phyloP scores from a whole-genome alignment of 1,284 basidiomycete genomes.

The Lignosus rhinocerotis region DNA sequence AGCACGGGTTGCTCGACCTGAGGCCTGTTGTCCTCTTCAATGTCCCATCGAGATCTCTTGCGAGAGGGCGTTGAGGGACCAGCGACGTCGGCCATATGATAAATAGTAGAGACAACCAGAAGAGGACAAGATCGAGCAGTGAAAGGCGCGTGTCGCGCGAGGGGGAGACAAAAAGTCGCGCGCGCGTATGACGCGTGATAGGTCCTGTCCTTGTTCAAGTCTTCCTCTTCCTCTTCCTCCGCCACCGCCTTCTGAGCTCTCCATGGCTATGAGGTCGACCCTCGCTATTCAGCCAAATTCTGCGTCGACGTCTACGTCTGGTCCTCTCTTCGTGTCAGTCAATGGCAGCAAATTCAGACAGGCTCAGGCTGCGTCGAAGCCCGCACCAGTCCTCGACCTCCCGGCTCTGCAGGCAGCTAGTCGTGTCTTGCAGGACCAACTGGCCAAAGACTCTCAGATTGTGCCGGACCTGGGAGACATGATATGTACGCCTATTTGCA shows the following conservation, averaged over 20 bases:
- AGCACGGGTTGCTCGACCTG: conserved; percentile 23
- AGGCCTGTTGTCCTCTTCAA: conserved; percentile 42
- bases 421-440: conserved; percentile 63
- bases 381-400: conserved; percentile 53
- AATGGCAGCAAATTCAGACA: conserved; percentile 23
- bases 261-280: conserved; percentile 19
- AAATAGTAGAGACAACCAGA: background rate
- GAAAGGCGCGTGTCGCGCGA: conserved; percentile 10
- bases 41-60: conserved; percentile 76
- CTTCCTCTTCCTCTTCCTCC: conserved; percentile 9
- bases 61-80: conserved; percentile 44
- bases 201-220: conserved; percentile 21
- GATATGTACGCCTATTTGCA: conserved; percentile 43
- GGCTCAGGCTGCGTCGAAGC: conserved; percentile 26
- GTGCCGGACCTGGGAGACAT: conserved; percentile 75
- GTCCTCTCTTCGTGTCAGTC: conserved; percentile 14
- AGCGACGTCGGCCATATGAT: conserved; percentile 22
- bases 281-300: conserved; percentile 16
- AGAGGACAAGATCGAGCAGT: conserved; percentile 2
- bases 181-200: conserved; percentile 24
- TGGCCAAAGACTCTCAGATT: conserved; percentile 68
- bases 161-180: conserved; percentile 22
- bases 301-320: conserved; percentile 21
- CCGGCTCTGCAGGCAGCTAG: conserved; percentile 64
- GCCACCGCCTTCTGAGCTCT: conserved; percentile 12